Base-by-base conservation (phyloP, 2,329 filamentous ascomycete species). In the Aspergillus nomiae region DNA sequence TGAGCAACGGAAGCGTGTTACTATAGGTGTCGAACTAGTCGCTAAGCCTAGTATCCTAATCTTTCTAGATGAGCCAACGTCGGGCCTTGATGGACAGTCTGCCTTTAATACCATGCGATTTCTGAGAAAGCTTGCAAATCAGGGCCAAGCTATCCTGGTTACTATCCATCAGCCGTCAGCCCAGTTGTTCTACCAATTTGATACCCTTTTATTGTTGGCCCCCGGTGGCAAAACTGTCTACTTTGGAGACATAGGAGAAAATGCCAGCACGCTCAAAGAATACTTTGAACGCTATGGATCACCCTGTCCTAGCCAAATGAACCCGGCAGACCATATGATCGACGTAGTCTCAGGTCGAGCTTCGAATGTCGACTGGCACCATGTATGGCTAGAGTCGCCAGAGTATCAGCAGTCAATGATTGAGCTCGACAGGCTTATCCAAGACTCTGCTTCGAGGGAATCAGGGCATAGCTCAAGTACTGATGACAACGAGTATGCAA, bases 131-230 rank as follows among this genome's bases (percentile, higher is more conserved):
- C 80, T 91, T 1, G 83, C 87, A 26, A 79, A 82, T 14, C 85
- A 87, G 24, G 89, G 89, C 0, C 87, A 91, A 69, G 88, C 89
- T 3, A 89, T 91, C 51, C 78, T 91, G 43, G 90, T 88, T 69
- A 91, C 89, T 0, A 90, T 91, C 56, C 89, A 91, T 69, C 89
- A 91, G 68, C 89, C 89, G 3, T 88, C 85, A 8, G 87, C 87
- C 0, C 82, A 89, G 24, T 79, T 91, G 3, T 88, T 91, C 57
- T 84, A 89, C 63, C 83, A 90, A 70, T 91, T 91, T 73, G 89
- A 91, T 69, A 89, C 89, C 78, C 84, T 91, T 1, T 81, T 91
- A 2, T 85, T 88, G 0, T 80, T 91, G 12, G 87, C 88, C 60
- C 86, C 83, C 4, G 87, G 87, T 14, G 89, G 88, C 21, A 89